These are phyloP conservation scores for Paratinospora sagittata DNA, from an alignment of 164 flowering plant genomes.

Conservation along the genomic window DNA sequence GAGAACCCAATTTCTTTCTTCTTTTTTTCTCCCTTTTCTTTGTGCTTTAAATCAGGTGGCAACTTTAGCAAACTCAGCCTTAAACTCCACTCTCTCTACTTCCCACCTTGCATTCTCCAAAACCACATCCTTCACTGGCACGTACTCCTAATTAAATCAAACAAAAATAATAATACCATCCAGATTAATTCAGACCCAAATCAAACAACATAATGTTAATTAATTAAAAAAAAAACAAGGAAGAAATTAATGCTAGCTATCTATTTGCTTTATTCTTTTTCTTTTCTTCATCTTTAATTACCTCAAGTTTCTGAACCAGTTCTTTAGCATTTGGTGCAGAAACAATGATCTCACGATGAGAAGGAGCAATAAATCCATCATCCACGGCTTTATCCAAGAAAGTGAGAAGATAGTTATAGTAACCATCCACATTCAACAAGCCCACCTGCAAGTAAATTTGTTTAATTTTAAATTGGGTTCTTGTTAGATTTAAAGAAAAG, in stretches of 20 bases:
- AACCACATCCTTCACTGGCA: constrained; percentile 40
- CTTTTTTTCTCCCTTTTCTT: no score
- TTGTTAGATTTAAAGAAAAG: not conserved
- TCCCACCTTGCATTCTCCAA: constrained; percentile 44
- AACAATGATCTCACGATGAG: constrained; percentile 68
- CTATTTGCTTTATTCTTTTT: no score
- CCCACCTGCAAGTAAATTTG: constrained; percentile 50
- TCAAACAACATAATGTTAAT: no score
- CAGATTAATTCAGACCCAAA: not conserved
- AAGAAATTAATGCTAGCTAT: no score
- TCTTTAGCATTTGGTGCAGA: constrained; percentile 45
- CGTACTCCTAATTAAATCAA: constrained; percentile 43
- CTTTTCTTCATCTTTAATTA: not conserved
- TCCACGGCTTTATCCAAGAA: constrained; percentile 84
- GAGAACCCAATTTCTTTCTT: no score
- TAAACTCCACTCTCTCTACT: constrained; percentile 37
- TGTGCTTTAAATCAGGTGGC: not conserved
- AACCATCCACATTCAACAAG: constrained; percentile 82
- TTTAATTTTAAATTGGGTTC: not conserved
- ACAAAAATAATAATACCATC: not conserved
- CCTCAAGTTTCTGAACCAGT: constrained; percentile 16
- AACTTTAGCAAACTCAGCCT: constrained; percentile 27
- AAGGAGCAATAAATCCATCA: constrained; percentile 72
- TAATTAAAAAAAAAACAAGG: no score
- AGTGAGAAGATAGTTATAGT: constrained; percentile 67